A percentile compares a stretch with the other conserved stretches of the same genome.
Evolutionary conservation across 2,329 filamentous ascomycete species (phyloP).

Genomic region (Arthrobotrys conoides): DNA sequence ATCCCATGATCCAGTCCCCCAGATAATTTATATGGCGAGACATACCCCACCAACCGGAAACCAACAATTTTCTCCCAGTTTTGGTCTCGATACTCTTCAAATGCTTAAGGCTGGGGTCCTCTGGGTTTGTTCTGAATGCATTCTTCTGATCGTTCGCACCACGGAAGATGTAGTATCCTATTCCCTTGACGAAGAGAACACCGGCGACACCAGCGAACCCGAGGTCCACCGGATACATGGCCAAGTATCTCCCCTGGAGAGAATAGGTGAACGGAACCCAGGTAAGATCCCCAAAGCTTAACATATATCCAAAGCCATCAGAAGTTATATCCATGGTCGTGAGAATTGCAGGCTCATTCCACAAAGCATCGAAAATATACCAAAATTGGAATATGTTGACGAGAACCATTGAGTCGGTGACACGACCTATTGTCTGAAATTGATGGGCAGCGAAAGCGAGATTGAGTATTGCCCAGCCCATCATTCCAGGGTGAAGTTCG

Average conservation of each 20-base stretch:
- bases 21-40: constrained; percentile 96
- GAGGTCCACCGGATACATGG: constrained; percentile 84
- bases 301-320: constrained; percentile 96
- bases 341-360: constrained; percentile 88
- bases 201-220: constrained; percentile 76
- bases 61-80: constrained; percentile 83
- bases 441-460: constrained; percentile 88
- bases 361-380: constrained; percentile 87
- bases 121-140: constrained; percentile 87
- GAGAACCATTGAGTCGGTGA: constrained; percentile 88
- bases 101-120: constrained; percentile 82
- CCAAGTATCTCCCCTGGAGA: constrained; percentile 85
- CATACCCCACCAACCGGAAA: constrained; percentile 92
- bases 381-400: constrained; percentile 82
- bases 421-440: constrained; percentile 84
- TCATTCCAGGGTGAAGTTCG: constrained; percentile 90
- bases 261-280: constrained; percentile 95
- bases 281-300: constrained; percentile 89
- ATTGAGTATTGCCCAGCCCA: constrained; percentile 89
- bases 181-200: constrained; percentile 77
- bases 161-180: constrained; percentile 93
- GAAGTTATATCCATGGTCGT: constrained; percentile 95
- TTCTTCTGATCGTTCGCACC: constrained; percentile 97
- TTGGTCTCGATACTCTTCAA: constrained; percentile 89
- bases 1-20: constrained; percentile 94